Evolutionary conservation across 495 filamentous ascomycete species (phyloP).

Genomic region (Parachaetomium inaequale): DNA sequence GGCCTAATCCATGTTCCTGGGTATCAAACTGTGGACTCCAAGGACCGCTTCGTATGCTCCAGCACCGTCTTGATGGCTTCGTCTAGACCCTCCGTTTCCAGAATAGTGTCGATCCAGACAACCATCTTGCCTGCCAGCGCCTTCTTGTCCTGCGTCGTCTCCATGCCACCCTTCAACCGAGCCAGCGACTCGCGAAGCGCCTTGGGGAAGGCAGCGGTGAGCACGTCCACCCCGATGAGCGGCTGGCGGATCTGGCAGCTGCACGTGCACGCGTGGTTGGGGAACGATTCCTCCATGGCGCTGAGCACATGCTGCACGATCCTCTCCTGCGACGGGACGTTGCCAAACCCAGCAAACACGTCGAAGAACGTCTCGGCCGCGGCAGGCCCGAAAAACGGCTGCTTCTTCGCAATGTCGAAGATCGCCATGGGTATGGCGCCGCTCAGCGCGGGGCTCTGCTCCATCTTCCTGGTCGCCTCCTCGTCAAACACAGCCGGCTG

Average conservation of each 20-base stretch:
- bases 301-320: slow-evolving; percentile 76
- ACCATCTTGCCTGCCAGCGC: slow-evolving; percentile 54
- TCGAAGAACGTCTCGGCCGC: slow-evolving; percentile 76
- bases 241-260: slow-evolving; percentile 70
- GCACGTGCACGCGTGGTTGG: slow-evolving; percentile 55
- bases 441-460: slow-evolving; percentile 73
- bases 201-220: slow-evolving; percentile 67
- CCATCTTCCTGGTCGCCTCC: slow-evolving; percentile 55
- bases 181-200: slow-evolving; percentile 62
- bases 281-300: slow-evolving; percentile 54
- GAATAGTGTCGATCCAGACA: slow-evolving; percentile 56
- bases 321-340: slow-evolving; percentile 58
- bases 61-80: slow-evolving; percentile 62
- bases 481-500: slow-evolving; percentile 52
- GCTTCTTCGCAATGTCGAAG: slow-evolving; percentile 81
- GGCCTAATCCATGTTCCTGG: no score
- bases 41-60: slow-evolving; percentile 47
- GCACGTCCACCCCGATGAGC: slow-evolving; percentile 59
- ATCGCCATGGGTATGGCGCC: slow-evolving; percentile 91
- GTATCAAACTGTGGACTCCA: slow-evolving; percentile 29
- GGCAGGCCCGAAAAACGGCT: slow-evolving; percentile 59
- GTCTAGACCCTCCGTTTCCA: slow-evolving; percentile 59
- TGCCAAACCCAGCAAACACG: slow-evolving; percentile 65
- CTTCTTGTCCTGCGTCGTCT: slow-evolving; percentile 40
- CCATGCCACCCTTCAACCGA: slow-evolving; percentile 49